Evolutionary conservation across 106 monocot species (phyloP).

Genomic region (Acanthochlamys bracteata): DNA sequence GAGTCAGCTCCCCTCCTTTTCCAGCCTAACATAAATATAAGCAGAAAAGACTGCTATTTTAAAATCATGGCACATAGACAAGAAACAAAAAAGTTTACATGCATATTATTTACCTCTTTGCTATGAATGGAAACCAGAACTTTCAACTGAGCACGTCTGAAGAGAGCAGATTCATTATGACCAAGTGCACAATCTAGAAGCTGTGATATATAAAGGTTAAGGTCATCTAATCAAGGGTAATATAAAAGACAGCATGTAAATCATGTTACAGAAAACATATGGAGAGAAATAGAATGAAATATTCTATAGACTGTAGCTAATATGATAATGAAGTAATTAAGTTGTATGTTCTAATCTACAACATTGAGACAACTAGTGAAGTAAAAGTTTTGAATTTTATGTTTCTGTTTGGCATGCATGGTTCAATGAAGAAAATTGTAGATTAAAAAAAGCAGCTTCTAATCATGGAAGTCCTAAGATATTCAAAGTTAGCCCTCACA

Average conservation of each 20-base stretch:
- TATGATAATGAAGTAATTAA: no score
- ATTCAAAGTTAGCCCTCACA: no score
- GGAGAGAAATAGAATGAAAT: background rate
- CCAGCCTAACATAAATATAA: conserved; percentile 49
- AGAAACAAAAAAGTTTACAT: background rate
- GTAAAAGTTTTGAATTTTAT: no score
- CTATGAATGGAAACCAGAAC: conserved; percentile 87
- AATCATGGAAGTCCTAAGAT: no score
- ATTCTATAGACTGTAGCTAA: no score
- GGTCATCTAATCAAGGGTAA: background rate
- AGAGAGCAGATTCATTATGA: conserved; percentile 93
- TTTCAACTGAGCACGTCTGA: conserved; percentile 96
- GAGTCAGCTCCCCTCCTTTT: conserved; percentile 87
- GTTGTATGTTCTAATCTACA: no score
- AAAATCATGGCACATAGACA: no score
- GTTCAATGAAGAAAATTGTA: no score
- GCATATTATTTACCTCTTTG: conserved; percentile 58
- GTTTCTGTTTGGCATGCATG: no score
- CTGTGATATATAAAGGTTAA: conserved; percentile 25
- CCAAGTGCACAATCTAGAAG: conserved; percentile 87
- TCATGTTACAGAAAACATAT: background rate
- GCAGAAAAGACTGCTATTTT: background rate
- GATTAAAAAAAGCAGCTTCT: no score
- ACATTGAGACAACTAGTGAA: no score
- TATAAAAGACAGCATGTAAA: background rate